Evolutionary conservation across 768 basidiomycete species (phyloP).

Genomic region (Agrocybe chaxingu): DNA sequence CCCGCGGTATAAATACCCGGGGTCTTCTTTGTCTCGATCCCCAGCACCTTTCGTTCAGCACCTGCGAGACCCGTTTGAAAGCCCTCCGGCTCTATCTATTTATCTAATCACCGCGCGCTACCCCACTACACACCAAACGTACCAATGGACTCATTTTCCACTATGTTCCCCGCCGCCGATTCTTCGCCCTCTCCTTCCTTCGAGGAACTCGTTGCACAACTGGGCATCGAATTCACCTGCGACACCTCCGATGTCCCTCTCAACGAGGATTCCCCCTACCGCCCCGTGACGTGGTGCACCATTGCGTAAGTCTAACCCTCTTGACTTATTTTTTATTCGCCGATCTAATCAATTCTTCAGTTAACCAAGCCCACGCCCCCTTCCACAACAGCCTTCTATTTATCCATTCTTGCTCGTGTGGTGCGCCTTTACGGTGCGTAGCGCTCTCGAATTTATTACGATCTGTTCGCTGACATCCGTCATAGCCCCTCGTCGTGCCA

Average conservation of each 20-base stretch:
- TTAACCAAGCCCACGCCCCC: too few species aligned
- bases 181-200: background rate
- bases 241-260: conserved; percentile 6
- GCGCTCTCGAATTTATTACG: too few species aligned
- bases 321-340: too few species aligned
- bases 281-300: conserved; percentile 18
- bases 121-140: background rate
- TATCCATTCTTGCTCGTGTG: too few species aligned
- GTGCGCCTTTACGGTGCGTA: too few species aligned
- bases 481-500: too few species aligned
- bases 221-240: background rate
- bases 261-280: conserved; percentile 15
- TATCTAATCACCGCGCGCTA: background rate
- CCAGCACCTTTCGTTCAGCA: too few species aligned
- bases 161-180: background rate
- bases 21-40: too few species aligned
- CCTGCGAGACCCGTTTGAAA: background rate
- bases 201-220: background rate
- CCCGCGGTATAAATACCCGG: too few species aligned
- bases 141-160: conserved; percentile 1
- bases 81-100: background rate
- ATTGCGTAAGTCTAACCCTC: conserved; percentile 9
- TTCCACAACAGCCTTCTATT: too few species aligned
- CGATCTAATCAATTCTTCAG: too few species aligned
- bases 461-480: too few species aligned